Evolutionary conservation across 2,329 filamentous ascomycete species (phyloP), one percentile per base, ranked within the genome.

Genomic region (Plectosphaerella plurivora): DNA sequence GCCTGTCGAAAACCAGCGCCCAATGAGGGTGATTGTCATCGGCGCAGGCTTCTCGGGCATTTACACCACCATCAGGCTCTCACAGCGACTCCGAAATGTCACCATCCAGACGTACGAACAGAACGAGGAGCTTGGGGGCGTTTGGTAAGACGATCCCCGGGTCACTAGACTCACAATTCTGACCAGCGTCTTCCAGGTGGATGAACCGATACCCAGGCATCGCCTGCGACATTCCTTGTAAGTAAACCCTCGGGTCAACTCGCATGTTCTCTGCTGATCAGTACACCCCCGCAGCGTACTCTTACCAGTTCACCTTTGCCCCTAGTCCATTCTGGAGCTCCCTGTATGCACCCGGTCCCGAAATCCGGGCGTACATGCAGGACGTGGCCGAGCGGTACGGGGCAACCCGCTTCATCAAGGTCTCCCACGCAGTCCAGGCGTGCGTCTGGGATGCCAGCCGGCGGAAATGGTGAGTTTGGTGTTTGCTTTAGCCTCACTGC

Each of bases 41-140:
- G 54, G 54, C 5, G 54, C 50, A 9, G 55, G 55, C 8, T 51
- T 54, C 15, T 54, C 55, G 18, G 52, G 50, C 22, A 57, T 57
- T 8, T 45, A 45, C 41, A 22, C 41, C 18, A 45, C 41, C 18
- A 45, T 45, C 18, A 18, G 41, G 41, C 9, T 45, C 5, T 45
- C 41, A 7, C 41, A 45, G 41, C 41, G 41, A 5, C n/a, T 45
- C 5, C 18, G 18, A 12, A 45, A 45, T 22, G 41, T 45, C 41
- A 45, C 18, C 18, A 45, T 45, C 9, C 41, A 45, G 41, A 20
- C 16, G 12, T 45, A 18, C 14, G 41, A 45, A 11, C 41, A 45
- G 41, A 45, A 45, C 22, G 41, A 45, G 11, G 41, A 45, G 18
- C 18, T 22, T 6, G 41, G 18, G 14, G 41, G 41, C 7, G 41